These are phyloP conservation scores for Fusarium luffae DNA, from an alignment of 2,329 filamentous ascomycete species.

Conservation along the genomic window DNA sequence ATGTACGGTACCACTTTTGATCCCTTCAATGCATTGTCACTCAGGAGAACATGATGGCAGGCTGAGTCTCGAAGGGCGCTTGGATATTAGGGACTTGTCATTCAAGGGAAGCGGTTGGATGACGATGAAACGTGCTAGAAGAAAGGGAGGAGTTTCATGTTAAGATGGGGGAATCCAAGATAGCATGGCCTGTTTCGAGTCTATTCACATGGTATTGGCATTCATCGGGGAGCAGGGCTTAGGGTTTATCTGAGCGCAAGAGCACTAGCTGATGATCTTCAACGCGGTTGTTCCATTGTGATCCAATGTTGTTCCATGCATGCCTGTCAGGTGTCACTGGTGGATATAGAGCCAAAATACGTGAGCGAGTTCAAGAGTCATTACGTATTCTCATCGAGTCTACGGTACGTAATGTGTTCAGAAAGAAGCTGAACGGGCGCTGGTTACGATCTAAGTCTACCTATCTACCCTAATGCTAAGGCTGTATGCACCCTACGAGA, in stretches of 20 bases:
- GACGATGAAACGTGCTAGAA: slow-evolving; percentile 33
- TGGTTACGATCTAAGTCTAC: not conserved
- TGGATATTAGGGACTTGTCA: not conserved
- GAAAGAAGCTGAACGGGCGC: not conserved
- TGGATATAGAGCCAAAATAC: not conserved
- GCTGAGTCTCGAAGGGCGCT: not conserved
- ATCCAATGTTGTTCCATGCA: not conserved
- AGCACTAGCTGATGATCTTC: slow-evolving; percentile 9
- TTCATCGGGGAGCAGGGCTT: not conserved
- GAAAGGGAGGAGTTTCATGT: slow-evolving; percentile 12
- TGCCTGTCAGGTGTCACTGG: slow-evolving; percentile 5
- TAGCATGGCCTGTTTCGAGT: slow-evolving; percentile 9
- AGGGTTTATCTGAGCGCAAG: not conserved
- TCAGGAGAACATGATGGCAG: not conserved
- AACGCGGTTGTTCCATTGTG: not conserved
- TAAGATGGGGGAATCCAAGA: not conserved
- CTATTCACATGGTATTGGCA: not conserved
- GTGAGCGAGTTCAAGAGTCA: not conserved
- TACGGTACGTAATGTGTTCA: not conserved
- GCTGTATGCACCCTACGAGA: not conserved
- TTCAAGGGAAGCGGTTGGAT: not conserved
- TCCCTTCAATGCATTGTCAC: not conserved
- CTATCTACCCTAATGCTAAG: not conserved
- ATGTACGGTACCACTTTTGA: not conserved
- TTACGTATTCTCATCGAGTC: not conserved